These are phyloP conservation scores for Elongisporangium prolatum DNA, from an alignment of 352 stramenopile genomes.

Conservation along the genomic window DNA sequence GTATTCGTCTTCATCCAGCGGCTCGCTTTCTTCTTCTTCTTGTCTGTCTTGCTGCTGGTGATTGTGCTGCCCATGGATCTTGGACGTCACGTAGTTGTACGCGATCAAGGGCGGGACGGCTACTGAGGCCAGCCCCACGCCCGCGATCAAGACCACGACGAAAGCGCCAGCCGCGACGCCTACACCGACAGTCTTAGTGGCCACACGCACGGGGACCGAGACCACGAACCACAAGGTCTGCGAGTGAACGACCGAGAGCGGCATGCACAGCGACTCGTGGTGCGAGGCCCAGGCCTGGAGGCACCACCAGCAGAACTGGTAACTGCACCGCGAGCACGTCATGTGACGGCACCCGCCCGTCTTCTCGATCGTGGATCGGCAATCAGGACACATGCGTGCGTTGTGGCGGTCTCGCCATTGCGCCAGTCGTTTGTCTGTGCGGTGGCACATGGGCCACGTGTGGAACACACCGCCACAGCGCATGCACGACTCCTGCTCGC, in stretches of 20 bases:
- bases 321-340: constrained; percentile 80
- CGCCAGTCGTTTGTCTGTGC: constrained; percentile 58
- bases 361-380: constrained; percentile 74
- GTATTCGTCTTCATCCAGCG: background rate
- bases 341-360: constrained; percentile 82
- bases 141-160: constrained; percentile 43
- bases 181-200: constrained; percentile 61
- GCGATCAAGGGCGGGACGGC: constrained; percentile 60
- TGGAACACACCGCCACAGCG: constrained; percentile 57
- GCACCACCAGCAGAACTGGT: constrained; percentile 83
- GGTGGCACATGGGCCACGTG: constrained; percentile 42
- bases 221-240: constrained; percentile 58
- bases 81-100: constrained; percentile 30
- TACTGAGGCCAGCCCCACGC: constrained; percentile 59
- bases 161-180: constrained; percentile 24
- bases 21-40: background rate
- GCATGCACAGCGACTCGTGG: constrained; percentile 69
- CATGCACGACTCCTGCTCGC: constrained; percentile 62
- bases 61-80: constrained; percentile 2
- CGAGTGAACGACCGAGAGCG: constrained; percentile 60
- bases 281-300: constrained; percentile 60
- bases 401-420: constrained; percentile 68
- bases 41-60: background rate
- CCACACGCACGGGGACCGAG: constrained; percentile 53
- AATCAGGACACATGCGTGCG: constrained; percentile 66